Percentiles rank a stretch among this genome's conserved stretches.
These are phyloP conservation scores for Metarhizium brunneum DNA, from an alignment of 2,329 filamentous ascomycete genomes.

Conservation along the genomic window DNA sequence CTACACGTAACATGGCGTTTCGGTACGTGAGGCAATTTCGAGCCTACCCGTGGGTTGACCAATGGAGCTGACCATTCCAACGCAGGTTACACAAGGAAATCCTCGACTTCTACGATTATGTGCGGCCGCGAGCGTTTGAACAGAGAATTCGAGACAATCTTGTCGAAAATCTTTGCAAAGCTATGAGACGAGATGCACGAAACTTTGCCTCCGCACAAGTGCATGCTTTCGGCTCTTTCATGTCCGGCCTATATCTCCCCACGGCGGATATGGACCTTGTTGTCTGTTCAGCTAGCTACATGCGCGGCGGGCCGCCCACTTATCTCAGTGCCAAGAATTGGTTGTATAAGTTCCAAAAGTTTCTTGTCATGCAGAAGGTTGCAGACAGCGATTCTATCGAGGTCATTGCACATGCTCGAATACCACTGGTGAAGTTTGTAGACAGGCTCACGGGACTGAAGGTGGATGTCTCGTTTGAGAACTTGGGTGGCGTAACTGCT, in stretches of 20 bases:
- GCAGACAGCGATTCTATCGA: conserved; percentile 51
- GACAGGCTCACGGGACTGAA: conserved; percentile 70
- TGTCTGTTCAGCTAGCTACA: conserved; percentile 53
- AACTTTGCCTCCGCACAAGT: conserved; percentile 54
- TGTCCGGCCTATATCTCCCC: conserved; percentile 62
- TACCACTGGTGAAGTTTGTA: conserved; percentile 87
- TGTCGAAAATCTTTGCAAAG: conserved; percentile 55
- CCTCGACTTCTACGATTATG: conserved; percentile 77
- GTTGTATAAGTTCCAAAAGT: conserved; percentile 53
- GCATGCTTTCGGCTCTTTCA: conserved; percentile 84
- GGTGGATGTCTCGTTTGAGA: conserved; percentile 94
- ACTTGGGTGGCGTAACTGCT: conserved; percentile 69
- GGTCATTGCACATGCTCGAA: conserved; percentile 66
- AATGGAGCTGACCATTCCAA: neutral
- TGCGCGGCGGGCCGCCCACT: conserved; percentile 39
- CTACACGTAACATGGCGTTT: conserved; percentile 41
- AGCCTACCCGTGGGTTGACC: neutral
- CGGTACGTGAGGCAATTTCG: conserved; percentile 36
- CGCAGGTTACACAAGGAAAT: conserved; percentile 80
- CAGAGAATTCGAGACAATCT: conserved; percentile 64
- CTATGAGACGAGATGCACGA: conserved; percentile 40
- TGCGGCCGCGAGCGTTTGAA: conserved; percentile 70
- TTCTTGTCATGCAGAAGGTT: conserved; percentile 48
- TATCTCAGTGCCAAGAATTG: conserved; percentile 41
- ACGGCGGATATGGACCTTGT: conserved; percentile 93